phyloP scores from a whole-genome alignment of 2,329 filamentous ascomycete genomes.

The Fusarium liriodendri region DNA sequence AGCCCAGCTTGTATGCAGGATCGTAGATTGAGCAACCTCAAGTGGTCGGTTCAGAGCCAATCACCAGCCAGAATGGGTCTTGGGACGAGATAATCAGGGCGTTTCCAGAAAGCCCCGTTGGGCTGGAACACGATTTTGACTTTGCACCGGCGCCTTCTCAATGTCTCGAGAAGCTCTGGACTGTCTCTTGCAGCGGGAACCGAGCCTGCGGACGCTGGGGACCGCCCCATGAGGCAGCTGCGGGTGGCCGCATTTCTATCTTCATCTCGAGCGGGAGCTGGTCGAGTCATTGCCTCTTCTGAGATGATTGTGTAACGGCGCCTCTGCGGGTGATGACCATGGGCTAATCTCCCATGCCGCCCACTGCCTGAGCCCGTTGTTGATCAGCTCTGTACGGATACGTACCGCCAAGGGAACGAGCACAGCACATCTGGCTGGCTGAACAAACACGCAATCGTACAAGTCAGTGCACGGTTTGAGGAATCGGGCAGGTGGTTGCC shows the following conservation, averaged over 20 bases:
- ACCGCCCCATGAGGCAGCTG: conserved; percentile 9
- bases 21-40: conserved; percentile 27
- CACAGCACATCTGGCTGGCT: conserved; percentile 1
- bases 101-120: conserved; percentile 5
- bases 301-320: conserved; percentile 22
- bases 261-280: conserved; percentile 4
- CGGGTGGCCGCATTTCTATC: conserved; percentile 12
- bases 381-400: not conserved
- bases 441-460: not conserved
- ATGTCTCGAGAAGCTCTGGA: conserved; percentile 7
- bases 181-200: conserved; percentile 1
- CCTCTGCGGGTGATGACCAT: conserved; percentile 8
- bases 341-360: conserved; percentile 16
- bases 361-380: not conserved
- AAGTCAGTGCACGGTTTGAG: not conserved
- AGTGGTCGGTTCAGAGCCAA: not conserved
- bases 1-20: conserved; percentile 24
- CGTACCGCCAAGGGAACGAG: not conserved
- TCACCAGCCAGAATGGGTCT: not conserved
- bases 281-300: conserved; percentile 7
- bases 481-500: not conserved
- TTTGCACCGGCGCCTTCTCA: conserved; percentile 13
- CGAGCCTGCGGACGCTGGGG: conserved; percentile 1
- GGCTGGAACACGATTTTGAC: conserved; percentile 14
- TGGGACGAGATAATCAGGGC: not conserved